Conservation (phyloP, 345 rosid species). For the Rhodamnia rubescens region DNA sequence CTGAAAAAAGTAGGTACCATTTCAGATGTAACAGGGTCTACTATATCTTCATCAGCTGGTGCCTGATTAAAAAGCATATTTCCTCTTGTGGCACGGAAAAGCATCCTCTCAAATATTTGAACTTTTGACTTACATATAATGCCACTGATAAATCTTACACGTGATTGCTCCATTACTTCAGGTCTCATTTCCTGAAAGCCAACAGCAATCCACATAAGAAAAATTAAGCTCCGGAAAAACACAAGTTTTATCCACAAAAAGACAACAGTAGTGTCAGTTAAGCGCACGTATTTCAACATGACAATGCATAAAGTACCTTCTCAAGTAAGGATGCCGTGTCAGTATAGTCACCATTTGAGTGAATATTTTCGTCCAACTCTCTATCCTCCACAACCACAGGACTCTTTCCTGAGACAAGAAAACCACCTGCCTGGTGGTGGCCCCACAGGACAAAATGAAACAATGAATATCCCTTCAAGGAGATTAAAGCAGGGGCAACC, state of each 20-base stretch:
- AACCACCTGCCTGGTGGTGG: slow-evolving; percentile 58
- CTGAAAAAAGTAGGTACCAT: slow-evolving; percentile 27
- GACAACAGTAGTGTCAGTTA: background rate
- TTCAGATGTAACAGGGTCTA: slow-evolving; percentile 83
- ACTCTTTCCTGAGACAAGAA: slow-evolving; percentile 65
- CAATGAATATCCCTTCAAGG: background rate
- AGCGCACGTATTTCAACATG: background rate
- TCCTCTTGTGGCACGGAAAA: slow-evolving; percentile 98
- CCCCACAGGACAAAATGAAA: background rate
- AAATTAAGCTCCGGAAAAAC: background rate
- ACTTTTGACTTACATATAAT: slow-evolving; percentile 66
- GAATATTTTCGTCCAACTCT: slow-evolving; percentile 67
- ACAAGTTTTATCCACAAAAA: background rate
- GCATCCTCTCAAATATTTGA: slow-evolving; percentile 80
- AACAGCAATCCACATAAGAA: background rate
- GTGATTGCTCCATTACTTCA: slow-evolving; percentile 54
- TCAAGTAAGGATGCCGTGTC: slow-evolving; percentile 66
- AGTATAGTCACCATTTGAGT: slow-evolving; percentile 29
- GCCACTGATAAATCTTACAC: slow-evolving; percentile 85
- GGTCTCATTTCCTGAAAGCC: slow-evolving; percentile 52
- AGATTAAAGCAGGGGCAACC: background rate
- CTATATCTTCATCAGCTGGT: slow-evolving; percentile 72
- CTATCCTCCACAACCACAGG: slow-evolving; percentile 53
- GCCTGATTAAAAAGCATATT: slow-evolving; percentile 96
- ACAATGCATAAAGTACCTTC: slow-evolving; percentile 38